Evolutionary conservation across 2,329 filamentous ascomycete genomes (phyloP).

Genomic region (Dactylellina haptotyla): DNA sequence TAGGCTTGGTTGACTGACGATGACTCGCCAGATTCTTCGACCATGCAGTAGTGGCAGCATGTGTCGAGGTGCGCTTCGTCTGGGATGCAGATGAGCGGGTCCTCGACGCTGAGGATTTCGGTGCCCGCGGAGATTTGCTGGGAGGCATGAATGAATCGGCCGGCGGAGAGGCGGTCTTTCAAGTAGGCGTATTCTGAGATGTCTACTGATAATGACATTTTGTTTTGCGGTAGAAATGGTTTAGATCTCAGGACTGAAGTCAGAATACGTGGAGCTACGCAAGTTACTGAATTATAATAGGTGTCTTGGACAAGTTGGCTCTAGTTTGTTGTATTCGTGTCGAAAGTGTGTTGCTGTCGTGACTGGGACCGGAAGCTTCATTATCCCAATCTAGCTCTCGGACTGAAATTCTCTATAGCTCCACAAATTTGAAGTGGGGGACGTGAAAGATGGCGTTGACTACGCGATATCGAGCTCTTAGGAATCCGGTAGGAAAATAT

Average conservation of each 20-base stretch:
- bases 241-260: neutral
- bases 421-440: too few species aligned
- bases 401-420: too few species aligned
- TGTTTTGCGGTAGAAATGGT: neutral
- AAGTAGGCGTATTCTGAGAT: slow-evolving; percentile 35
- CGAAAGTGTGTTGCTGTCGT: too few species aligned
- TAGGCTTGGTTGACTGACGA: slow-evolving; percentile 42
- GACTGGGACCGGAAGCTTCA: too few species aligned
- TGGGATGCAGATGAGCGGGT: slow-evolving; percentile 68
- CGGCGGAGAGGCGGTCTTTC: slow-evolving; percentile 58
- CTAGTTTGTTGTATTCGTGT: neutral
- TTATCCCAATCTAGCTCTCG: too few species aligned
- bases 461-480: too few species aligned
- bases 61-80: slow-evolving; percentile 66
- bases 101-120: slow-evolving; percentile 65
- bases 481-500: too few species aligned
- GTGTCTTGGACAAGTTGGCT: too few species aligned
- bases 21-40: slow-evolving; percentile 58
- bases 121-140: slow-evolving; percentile 65
- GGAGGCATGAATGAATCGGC: slow-evolving; percentile 69
- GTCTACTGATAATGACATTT: slow-evolving; percentile 30
- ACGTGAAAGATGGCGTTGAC: too few species aligned
- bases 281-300: too few species aligned
- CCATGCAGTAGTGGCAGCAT: slow-evolving; percentile 70
- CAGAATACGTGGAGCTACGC: neutral